phyloP scores from a whole-genome alignment of 495 filamentous ascomycete species.

The Talaromyces wortmannii region DNA sequence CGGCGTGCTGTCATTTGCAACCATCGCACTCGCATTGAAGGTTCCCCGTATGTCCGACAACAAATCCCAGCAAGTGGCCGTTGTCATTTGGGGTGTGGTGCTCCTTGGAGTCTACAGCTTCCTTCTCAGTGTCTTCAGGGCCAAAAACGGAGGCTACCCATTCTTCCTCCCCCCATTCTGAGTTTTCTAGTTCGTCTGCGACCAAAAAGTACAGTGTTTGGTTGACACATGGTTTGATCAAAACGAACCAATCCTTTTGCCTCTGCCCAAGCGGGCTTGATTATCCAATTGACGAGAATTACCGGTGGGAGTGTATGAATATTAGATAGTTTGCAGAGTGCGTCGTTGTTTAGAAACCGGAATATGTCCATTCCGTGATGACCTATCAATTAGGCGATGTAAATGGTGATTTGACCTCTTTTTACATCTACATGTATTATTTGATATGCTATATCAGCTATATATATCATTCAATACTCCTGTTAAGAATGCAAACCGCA shows the following conservation, averaged over 20 bases:
- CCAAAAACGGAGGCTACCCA: slow-evolving; percentile 93
- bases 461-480: too few relatives aligned
- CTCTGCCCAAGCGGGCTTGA: neutral
- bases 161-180: slow-evolving; percentile 91
- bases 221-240: neutral
- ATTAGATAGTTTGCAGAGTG: too few relatives aligned
- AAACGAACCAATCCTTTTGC: neutral
- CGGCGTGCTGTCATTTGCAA: slow-evolving; percentile 84
- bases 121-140: slow-evolving; percentile 84
- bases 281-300: neutral
- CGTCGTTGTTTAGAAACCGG: neutral
- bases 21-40: slow-evolving; percentile 83
- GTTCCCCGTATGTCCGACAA: slow-evolving; percentile 80
- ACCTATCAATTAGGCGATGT: neutral
- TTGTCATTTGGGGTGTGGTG: slow-evolving; percentile 74
- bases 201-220: neutral
- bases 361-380: neutral
- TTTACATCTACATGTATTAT: too few relatives aligned
- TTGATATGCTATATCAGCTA: too few relatives aligned
- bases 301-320: neutral
- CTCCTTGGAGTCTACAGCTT: slow-evolving; percentile 86
- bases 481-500: too few relatives aligned
- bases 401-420: too few relatives aligned
- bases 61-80: slow-evolving; percentile 70
- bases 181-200: neutral